These are phyloP conservation scores for Ballota nigra DNA, from an alignment of 257 asterid species.

Conservation along the genomic window DNA sequence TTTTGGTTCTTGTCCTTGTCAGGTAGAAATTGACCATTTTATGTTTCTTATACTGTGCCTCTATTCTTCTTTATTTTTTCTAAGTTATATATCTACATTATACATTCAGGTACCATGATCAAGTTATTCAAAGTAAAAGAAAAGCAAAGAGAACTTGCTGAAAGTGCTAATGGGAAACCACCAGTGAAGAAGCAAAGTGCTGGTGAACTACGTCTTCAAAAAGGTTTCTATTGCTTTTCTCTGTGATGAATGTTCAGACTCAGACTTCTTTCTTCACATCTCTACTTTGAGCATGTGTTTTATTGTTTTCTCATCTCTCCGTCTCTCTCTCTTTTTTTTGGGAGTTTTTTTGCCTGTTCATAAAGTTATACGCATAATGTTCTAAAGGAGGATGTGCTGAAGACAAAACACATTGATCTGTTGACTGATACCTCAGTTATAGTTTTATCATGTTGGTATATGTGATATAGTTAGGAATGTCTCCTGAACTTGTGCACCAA, in stretches of 20 bases:
- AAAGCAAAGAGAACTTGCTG: constrained; percentile 90
- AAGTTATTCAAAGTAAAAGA: constrained; percentile 91
- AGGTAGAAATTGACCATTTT: background rate
- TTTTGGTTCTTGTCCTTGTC: constrained; percentile 10
- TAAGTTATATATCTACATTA: constrained; percentile 4
- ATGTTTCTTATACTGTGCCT: background rate
- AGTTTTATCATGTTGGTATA: background rate
- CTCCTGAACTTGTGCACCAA: background rate
- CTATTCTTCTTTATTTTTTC: background rate
- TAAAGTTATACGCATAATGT: background rate
- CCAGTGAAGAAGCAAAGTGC: constrained; percentile 92
- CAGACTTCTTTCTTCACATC: background rate
- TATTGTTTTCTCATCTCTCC: background rate
- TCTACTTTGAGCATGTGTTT: background rate
- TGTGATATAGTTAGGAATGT: background rate
- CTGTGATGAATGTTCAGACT: background rate
- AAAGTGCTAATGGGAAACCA: constrained; percentile 81
- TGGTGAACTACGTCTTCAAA: constrained; percentile 89
- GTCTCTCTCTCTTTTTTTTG: background rate
- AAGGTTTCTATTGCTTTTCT: constrained; percentile 34
- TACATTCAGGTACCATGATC: constrained; percentile 63
- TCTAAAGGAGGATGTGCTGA: background rate
- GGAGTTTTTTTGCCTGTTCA: background rate
- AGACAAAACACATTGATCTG: background rate
- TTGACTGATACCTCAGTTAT: background rate